These are phyloP conservation scores for Pleurotus djamor DNA, from an alignment of 768 basidiomycete species.

Conservation along the genomic window DNA sequence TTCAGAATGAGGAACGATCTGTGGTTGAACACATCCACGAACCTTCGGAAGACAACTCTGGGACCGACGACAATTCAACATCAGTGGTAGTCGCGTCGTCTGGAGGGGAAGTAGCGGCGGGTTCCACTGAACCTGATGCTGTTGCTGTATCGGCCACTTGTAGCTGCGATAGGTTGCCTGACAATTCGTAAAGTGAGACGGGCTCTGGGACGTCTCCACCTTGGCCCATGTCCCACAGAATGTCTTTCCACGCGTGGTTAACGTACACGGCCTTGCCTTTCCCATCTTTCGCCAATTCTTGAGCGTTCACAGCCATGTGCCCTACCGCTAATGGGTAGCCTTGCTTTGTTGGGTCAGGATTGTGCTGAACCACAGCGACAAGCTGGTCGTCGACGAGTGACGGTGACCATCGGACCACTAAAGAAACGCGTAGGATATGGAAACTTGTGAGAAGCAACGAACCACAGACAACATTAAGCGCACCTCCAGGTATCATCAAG, in stretches of 20 bases:
- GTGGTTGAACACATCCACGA: not conserved
- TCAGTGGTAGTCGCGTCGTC: not conserved
- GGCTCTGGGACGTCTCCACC: constrained; percentile 55
- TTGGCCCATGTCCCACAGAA: constrained; percentile 71
- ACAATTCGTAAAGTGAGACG: not conserved
- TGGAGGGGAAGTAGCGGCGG: not conserved
- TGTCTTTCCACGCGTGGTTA: constrained; percentile 76
- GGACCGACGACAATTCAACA: not conserved
- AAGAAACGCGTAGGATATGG: constrained; percentile 1
- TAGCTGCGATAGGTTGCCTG: constrained; percentile 11
- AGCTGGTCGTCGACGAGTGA: constrained; percentile 45
- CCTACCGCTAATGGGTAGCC: constrained; percentile 77
- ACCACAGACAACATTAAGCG: constrained; percentile 19
- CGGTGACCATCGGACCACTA: constrained; percentile 58
- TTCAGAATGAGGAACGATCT: not conserved
- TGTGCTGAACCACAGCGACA: constrained; percentile 59
- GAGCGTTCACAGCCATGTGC: constrained; percentile 56
- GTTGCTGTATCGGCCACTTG: constrained; percentile 11
- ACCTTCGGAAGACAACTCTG: constrained; percentile 7
- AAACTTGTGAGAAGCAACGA: too few relatives aligned
- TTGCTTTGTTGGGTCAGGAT: constrained; percentile 25
- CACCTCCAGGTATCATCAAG: constrained; percentile 86
- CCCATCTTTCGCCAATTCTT: constrained; percentile 37
- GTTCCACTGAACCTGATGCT: constrained; percentile 10
- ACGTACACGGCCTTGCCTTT: constrained; percentile 81